These are phyloP conservation scores for Chaetoscypha palmicola DNA, from an alignment of 2,329 filamentous ascomycete species.

Conservation along the genomic window DNA sequence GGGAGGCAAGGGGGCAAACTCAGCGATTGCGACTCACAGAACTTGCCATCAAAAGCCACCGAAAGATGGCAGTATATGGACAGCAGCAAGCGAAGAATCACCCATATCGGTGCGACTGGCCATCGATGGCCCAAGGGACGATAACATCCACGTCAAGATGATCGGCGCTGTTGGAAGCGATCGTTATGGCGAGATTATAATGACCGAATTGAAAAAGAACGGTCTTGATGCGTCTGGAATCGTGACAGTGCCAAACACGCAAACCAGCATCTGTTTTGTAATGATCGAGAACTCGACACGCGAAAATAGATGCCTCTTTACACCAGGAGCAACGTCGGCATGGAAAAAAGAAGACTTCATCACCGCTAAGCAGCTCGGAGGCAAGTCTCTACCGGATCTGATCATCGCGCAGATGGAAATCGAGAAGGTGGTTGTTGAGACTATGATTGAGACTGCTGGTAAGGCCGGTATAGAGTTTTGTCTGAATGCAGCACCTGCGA, in stretches of 20 bases:
- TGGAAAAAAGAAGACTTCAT: background rate
- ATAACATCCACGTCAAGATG: background rate
- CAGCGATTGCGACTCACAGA: background rate
- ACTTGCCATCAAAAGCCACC: background rate
- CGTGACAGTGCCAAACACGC: background rate
- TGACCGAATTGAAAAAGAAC: background rate
- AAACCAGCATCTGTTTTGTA: background rate
- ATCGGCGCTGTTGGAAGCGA: background rate
- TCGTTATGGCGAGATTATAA: background rate
- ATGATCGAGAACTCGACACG: background rate
- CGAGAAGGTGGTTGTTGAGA: background rate
- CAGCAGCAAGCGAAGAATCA: background rate
- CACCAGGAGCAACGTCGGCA: background rate
- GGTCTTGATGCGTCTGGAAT: background rate
- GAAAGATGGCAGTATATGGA: background rate
- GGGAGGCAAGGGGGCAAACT: background rate
- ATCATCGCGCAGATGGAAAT: background rate
- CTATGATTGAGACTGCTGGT: background rate
- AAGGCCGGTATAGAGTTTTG: background rate
- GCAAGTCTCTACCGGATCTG: background rate
- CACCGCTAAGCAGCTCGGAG: background rate
- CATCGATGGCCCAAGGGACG: background rate
- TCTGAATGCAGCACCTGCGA: background rate
- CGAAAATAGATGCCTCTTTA: background rate
- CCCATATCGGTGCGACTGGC: background rate